These are phyloP conservation scores for Mycena amicta DNA, from an alignment of 768 basidiomycete species.

Conservation along the genomic window DNA sequence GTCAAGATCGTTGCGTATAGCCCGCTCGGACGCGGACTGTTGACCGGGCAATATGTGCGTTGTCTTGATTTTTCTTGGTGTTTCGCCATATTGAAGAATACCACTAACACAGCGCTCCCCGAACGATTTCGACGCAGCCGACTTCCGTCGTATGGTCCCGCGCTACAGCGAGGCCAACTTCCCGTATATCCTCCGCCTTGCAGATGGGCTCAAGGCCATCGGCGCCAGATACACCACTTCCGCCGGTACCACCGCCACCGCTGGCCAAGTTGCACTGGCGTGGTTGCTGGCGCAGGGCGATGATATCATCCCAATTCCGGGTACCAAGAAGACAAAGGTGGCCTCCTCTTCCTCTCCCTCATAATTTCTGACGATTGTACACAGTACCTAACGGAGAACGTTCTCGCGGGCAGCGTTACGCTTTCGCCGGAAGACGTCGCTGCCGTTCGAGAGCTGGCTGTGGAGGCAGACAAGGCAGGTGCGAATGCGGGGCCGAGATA, in stretches of 20 bases:
- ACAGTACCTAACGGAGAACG: background rate
- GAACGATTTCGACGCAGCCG: constrained; percentile 40
- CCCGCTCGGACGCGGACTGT: constrained; percentile 41
- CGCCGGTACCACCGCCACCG: constrained; percentile 30
- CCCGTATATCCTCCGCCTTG: constrained; percentile 47
- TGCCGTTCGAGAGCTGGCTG: constrained; percentile 2
- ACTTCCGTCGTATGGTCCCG: constrained; percentile 40
- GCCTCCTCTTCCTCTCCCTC: constrained; percentile 30
- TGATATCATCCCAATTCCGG: constrained; percentile 51
- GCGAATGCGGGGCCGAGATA: background rate
- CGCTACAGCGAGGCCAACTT: constrained; percentile 45
- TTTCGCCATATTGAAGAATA: background rate
- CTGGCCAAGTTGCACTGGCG: constrained; percentile 50
- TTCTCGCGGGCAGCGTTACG: background rate
- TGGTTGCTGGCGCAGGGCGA: constrained; percentile 53
- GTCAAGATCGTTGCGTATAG: constrained; percentile 41
- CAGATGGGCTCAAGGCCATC: constrained; percentile 39
- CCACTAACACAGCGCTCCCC: constrained; percentile 32
- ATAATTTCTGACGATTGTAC: background rate
- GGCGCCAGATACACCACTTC: constrained; percentile 35
- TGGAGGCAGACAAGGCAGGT: background rate
- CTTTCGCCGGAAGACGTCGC: constrained; percentile 2
- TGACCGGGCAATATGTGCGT: constrained; percentile 39
- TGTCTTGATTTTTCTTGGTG: background rate
- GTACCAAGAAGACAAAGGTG: constrained; percentile 44